Percentiles rank a stretch among this genome's conserved stretches.
Evolutionary conservation across 371 early-diverging fungal species (phyloP).

Genomic region (Mucor sp.): DNA sequence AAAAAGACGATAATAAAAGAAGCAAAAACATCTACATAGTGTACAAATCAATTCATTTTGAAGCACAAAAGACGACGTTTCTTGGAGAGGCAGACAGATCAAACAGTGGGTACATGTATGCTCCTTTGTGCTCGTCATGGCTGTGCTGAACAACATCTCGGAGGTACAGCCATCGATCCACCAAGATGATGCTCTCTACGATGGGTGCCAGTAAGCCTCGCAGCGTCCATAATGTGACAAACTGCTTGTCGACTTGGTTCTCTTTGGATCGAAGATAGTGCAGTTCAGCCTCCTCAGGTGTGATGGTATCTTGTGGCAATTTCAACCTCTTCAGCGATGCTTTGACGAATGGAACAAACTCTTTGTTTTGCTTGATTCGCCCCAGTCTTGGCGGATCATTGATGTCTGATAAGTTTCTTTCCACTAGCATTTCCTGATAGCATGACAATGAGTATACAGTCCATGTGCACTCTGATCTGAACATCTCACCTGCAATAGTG

Average conservation of each 20-base stretch:
- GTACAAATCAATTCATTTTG: constrained; percentile 23
- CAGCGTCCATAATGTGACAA: constrained; percentile 82
- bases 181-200: constrained; percentile 75
- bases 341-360: constrained; percentile 39
- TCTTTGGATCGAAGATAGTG: constrained; percentile 34
- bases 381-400: constrained; percentile 62
- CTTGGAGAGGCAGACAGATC: constrained; percentile 41
- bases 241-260: constrained; percentile 53
- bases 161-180: constrained; percentile 76
- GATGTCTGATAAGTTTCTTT: constrained; percentile 51
- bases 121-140: constrained; percentile 17
- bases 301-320: constrained; percentile 47
- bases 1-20: background rate
- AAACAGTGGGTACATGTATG: constrained; percentile 51
- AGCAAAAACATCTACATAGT: background rate
- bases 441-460: background rate
- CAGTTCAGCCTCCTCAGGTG: constrained; percentile 43
- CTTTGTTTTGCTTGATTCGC: constrained; percentile 59
- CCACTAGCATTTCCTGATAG: constrained; percentile 50
- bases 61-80: constrained; percentile 45
- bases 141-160: constrained; percentile 38
- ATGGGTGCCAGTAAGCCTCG: constrained; percentile 73
- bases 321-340: constrained; percentile 47
- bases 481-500: constrained; percentile 58
- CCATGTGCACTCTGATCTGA: background rate